phyloP scores from a whole-genome alignment of 306 rosid species.

The Hippophae gyantsensis region DNA sequence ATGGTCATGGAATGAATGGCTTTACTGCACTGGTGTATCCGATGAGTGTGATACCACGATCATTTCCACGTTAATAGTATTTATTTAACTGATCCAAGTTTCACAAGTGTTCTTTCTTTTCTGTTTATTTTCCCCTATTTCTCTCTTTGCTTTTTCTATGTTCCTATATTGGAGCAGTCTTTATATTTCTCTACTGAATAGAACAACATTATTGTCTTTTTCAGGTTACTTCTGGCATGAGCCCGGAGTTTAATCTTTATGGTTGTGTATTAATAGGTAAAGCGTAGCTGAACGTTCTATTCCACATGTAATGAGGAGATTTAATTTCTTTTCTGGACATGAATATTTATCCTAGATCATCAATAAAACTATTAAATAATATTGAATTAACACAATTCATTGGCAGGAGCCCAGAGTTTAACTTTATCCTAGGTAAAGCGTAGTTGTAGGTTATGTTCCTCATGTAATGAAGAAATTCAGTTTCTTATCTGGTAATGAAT shows the following conservation, averaged over 20 bases:
- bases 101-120: neutral
- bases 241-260: no score
- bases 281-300: no score
- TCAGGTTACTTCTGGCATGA: slow-evolving; percentile 81
- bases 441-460: slow-evolving; percentile 13
- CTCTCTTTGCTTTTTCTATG: neutral
- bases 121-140: neutral
- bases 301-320: no score
- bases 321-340: no score
- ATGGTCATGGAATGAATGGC: neutral
- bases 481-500: no score
- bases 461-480: neutral
- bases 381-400: no score
- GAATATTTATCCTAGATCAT: no score
- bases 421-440: slow-evolving; percentile 57
- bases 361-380: no score
- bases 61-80: neutral
- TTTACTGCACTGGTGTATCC: neutral
- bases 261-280: no score
- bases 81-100: neutral
- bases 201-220: slow-evolving; percentile 7
- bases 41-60: neutral
- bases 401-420: slow-evolving; percentile 52
- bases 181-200: neutral
- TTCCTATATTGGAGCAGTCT: neutral